Evolutionary conservation across 169 alveolate species (phyloP).

Genomic region (Cryptosporidium sp.): DNA sequence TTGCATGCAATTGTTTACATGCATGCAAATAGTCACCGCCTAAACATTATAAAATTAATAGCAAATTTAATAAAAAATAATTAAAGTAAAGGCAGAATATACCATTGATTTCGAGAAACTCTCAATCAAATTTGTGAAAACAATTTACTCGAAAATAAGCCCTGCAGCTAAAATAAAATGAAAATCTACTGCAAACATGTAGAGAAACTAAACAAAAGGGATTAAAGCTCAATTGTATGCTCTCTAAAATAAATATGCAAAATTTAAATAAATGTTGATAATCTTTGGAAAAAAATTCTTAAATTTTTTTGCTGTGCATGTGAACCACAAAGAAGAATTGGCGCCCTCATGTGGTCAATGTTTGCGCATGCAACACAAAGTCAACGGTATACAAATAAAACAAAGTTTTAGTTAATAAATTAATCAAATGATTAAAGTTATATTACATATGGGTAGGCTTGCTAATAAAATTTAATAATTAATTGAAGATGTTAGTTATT

Average conservation of each 20-base stretch:
- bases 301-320: neutral
- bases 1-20: constrained; percentile 37
- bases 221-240: too few species aligned
- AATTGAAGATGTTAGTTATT: neutral
- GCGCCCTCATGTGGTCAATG: constrained; percentile 74
- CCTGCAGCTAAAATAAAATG: too few species aligned
- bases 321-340: constrained; percentile 15
- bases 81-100: neutral
- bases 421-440: neutral
- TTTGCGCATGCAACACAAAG: constrained; percentile 45
- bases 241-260: too few species aligned
- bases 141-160: too few species aligned
- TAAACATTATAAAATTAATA: neutral
- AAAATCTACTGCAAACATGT: neutral
- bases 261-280: too few species aligned
- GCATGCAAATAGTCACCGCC: constrained; percentile 17
- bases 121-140: too few species aligned
- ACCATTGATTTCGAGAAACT: too few species aligned
- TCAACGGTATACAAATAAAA: constrained; percentile 57
- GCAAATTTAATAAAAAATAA: neutral
- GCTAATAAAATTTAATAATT: neutral
- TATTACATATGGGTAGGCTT: neutral
- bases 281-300: too few species aligned
- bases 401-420: neutral
- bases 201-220: neutral